phyloP scores from a whole-genome alignment of 148 eudicot genomes.

The Rheum nobile region DNA sequence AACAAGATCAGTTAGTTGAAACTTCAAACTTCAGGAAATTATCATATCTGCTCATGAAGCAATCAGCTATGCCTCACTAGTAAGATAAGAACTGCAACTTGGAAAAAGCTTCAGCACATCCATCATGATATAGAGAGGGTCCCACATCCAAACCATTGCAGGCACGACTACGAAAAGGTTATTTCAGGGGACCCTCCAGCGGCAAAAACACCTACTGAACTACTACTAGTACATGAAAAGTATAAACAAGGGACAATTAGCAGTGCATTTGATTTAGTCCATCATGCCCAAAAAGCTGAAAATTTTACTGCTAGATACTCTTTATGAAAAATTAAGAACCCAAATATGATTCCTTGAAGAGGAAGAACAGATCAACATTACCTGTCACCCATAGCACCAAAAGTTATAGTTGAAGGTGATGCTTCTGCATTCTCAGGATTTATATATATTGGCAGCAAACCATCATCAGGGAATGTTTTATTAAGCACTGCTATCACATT shows the following conservation, averaged over 20 bases:
- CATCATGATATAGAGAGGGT: background rate
- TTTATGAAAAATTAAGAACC: background rate
- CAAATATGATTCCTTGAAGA: background rate
- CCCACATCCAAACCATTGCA: background rate
- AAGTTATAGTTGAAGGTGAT: slow-evolving; percentile 70
- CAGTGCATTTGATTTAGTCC: background rate
- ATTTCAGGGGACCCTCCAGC: background rate
- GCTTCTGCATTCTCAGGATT: slow-evolving; percentile 54
- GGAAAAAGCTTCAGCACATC: background rate
- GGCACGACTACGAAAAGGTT: background rate
- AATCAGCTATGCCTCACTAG: background rate
- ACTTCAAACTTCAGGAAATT: background rate
- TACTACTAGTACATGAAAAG: background rate
- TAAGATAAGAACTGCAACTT: background rate
- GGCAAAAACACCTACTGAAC: background rate
- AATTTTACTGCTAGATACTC: background rate
- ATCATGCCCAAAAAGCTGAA: background rate
- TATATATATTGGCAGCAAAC: slow-evolving; percentile 85
- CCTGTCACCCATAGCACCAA: slow-evolving; percentile 99
- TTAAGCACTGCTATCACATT: slow-evolving; percentile 68
- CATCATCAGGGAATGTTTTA: slow-evolving; percentile 83
- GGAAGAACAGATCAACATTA: slow-evolving; percentile 10
- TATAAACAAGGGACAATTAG: background rate
- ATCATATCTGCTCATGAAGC: background rate
- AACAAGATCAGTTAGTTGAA: background rate